These are phyloP conservation scores for Blastocystis sp. DNA, from an alignment of 352 stramenopile genomes.

Conservation along the genomic window DNA sequence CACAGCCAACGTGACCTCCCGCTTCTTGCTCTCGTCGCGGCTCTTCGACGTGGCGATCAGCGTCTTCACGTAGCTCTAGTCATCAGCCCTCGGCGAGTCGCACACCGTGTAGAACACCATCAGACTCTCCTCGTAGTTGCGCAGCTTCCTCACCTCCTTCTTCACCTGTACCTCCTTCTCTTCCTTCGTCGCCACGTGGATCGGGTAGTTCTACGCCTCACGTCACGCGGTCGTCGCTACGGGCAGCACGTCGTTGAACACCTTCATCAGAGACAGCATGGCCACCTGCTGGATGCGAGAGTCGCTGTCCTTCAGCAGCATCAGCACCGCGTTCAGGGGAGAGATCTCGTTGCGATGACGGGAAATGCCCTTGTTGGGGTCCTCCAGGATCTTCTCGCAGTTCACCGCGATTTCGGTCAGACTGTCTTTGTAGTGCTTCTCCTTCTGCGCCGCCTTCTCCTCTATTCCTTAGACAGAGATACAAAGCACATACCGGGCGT, in stretches of 20 bases:
- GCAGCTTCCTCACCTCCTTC: slow-evolving; percentile 38
- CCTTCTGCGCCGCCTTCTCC: slow-evolving; percentile 10
- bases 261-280: slow-evolving; percentile 48
- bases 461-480: background rate
- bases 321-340: background rate
- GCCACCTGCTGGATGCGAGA: slow-evolving; percentile 3
- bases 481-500: slow-evolving; percentile 3
- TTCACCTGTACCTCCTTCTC: slow-evolving; percentile 54
- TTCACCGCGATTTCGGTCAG: slow-evolving; percentile 43
- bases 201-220: slow-evolving; percentile 36
- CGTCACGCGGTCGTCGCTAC: background rate
- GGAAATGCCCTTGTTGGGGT: slow-evolving; percentile 22
- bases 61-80: slow-evolving; percentile 34
- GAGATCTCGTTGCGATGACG: slow-evolving; percentile 10
- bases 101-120: slow-evolving; percentile 29
- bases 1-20: background rate
- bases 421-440: slow-evolving; percentile 32
- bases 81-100: background rate
- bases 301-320: background rate
- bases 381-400: slow-evolving; percentile 42
- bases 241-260: slow-evolving; percentile 60
- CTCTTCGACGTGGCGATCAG: background rate
- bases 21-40: background rate
- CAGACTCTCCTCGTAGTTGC: slow-evolving; percentile 55
- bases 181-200: slow-evolving; percentile 37